phyloP scores from a whole-genome alignment of 768 basidiomycete species.

The Austroboletus eburneus region DNA sequence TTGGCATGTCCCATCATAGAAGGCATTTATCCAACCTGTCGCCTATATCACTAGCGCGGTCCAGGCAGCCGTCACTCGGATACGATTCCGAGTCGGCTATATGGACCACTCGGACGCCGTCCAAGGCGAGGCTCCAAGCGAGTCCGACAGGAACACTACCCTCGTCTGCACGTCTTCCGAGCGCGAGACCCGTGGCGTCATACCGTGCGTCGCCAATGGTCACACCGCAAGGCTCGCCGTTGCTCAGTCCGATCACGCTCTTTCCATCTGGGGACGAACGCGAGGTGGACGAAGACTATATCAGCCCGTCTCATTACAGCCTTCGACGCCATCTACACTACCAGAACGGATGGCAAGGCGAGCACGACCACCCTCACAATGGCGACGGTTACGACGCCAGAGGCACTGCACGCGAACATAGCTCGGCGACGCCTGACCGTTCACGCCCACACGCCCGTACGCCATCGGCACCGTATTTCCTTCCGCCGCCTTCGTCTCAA shows the following conservation, averaged over 20 bases:
- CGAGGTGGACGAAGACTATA: conserved; percentile 39
- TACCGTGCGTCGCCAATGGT: conserved; percentile 35
- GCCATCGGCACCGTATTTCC: conserved; percentile 29
- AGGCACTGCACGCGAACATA: background rate
- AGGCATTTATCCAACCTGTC: conserved; percentile 23
- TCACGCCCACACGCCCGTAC: background rate
- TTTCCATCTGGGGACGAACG: conserved; percentile 41
- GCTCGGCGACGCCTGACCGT: background rate
- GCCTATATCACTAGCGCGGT: conserved; percentile 32
- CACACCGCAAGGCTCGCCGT: conserved; percentile 40
- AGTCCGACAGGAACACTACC: conserved; percentile 42
- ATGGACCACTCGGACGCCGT: conserved; percentile 42
- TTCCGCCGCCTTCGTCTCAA: conserved; percentile 34
- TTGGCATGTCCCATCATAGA: conserved; percentile 19
- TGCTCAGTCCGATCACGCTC: conserved; percentile 35
- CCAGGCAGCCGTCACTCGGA: conserved; percentile 20
- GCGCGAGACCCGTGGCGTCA: conserved; percentile 29
- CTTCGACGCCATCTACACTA: conserved; percentile 36
- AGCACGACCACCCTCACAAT: conserved; percentile 16
- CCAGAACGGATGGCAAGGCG: conserved; percentile 29
- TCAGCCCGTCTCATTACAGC: conserved; percentile 50
- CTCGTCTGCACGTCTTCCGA: conserved; percentile 39
- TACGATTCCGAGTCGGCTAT: conserved; percentile 35
- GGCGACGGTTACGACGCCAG: background rate
- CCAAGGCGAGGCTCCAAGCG: conserved; percentile 30